A percentile compares a stretch with the other conserved stretches of the same genome.
phyloP scores from a whole-genome alignment of 257 asterid genomes.

The Plantago major region DNA sequence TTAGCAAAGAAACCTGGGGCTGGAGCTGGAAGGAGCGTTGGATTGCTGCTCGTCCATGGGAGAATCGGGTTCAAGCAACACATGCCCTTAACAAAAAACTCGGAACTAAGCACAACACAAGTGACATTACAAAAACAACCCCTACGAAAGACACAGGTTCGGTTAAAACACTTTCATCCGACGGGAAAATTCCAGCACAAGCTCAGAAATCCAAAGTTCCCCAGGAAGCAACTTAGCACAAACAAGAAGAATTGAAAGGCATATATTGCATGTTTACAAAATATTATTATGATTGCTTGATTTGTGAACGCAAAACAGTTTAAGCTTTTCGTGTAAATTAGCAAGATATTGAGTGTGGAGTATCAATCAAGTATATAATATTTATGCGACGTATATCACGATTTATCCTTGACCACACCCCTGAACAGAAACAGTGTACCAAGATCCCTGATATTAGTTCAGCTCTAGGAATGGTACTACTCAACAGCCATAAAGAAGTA shows the following conservation, averaged over 20 bases:
- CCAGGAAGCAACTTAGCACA: slow-evolving; percentile 4
- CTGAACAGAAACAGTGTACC: not conserved
- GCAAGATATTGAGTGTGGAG: not conserved
- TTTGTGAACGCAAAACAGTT: slow-evolving; percentile 2
- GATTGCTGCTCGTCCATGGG: slow-evolving; percentile 80
- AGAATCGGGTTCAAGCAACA: slow-evolving; percentile 41
- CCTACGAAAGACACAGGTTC: slow-evolving; percentile 11
- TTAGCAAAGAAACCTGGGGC: slow-evolving; percentile 74
- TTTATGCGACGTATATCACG: not conserved
- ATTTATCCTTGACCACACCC: not conserved
- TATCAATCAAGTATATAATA: no score
- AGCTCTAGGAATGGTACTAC: slow-evolving; percentile 20
- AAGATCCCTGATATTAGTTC: slow-evolving; percentile 6
- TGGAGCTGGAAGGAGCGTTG: slow-evolving; percentile 88
- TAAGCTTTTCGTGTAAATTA: not conserved
- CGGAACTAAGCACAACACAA: slow-evolving; percentile 27
- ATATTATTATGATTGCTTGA: not conserved
- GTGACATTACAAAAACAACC: slow-evolving; percentile 23
- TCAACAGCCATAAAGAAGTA: slow-evolving; percentile 61
- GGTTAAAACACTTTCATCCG: slow-evolving; percentile 16
- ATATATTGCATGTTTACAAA: not conserved
- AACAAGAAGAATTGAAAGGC: no score
- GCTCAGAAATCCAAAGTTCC: slow-evolving; percentile 27
- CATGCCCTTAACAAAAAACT: slow-evolving; percentile 30
- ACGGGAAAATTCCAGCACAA: slow-evolving; percentile 24